A percentile compares a stretch with the other conserved stretches of the same genome.
Conservation (phyloP, 1,284 basidiomycete species). For the Pholiota adiposa region DNA sequence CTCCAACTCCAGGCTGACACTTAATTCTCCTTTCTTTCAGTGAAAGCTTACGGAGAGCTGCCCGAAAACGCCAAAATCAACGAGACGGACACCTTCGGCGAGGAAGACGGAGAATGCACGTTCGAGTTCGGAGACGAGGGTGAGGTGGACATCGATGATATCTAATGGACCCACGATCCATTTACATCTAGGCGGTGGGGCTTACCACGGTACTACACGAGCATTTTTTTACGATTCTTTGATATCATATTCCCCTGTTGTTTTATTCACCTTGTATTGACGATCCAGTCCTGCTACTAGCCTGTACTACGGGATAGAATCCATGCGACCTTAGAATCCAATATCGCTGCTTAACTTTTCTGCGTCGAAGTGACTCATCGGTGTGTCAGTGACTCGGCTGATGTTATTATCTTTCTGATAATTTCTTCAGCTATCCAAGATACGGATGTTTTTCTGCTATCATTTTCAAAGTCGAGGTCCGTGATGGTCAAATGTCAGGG, state of each 20-base stretch:
- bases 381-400: neutral
- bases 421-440: too few relatives aligned
- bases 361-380: constrained; percentile 1
- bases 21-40: constrained; percentile 36
- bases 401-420: too few relatives aligned
- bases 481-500: too few relatives aligned
- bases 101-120: constrained; percentile 88
- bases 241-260: constrained; percentile 24
- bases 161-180: constrained; percentile 43
- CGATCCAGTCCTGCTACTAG: constrained; percentile 2
- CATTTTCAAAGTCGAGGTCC: too few relatives aligned
- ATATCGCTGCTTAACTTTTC: neutral
- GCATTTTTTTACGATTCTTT: constrained; percentile 22
- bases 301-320: neutral
- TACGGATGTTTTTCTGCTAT: too few relatives aligned
- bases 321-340: neutral
- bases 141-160: constrained; percentile 83
- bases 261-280: constrained; percentile 23
- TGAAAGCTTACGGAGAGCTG: constrained; percentile 97
- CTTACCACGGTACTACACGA: constrained; percentile 23
- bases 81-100: constrained; percentile 93
- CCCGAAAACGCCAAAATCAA: constrained; percentile 99
- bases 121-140: constrained; percentile 90
- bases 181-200: constrained; percentile 18
- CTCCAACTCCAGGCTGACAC: constrained; percentile 9